Evolutionary conservation across 495 filamentous ascomycete genomes (phyloP).

Genomic region (Xylaria venustula): DNA sequence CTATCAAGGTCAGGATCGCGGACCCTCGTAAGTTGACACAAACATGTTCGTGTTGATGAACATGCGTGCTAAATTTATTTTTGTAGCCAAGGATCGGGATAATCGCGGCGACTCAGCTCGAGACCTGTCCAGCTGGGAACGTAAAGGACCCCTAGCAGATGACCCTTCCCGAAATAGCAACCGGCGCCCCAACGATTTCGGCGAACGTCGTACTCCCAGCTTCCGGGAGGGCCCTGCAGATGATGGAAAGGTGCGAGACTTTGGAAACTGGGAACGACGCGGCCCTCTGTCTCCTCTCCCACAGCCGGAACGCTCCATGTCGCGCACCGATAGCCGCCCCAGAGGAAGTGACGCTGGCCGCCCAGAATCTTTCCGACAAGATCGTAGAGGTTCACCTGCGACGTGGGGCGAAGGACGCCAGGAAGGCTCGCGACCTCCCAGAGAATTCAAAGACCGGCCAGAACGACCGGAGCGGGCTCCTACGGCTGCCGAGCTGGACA

Average conservation of each 20-base stretch:
- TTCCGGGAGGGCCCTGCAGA: conserved; percentile 46
- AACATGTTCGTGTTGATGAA: neutral
- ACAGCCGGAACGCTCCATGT: conserved; percentile 49
- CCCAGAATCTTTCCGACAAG: conserved; percentile 47
- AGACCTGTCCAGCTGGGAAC: conserved; percentile 79
- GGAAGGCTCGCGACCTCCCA: conserved; percentile 79
- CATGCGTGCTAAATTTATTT: conserved; percentile 29
- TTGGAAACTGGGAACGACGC: conserved; percentile 92
- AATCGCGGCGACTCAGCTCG: conserved; percentile 54
- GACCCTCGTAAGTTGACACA: conserved; percentile 40
- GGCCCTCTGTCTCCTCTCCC: conserved; percentile 80
- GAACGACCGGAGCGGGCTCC: conserved; percentile 70
- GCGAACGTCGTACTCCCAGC: conserved; percentile 36
- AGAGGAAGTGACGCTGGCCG: conserved; percentile 61
- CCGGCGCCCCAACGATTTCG: conserved; percentile 46
- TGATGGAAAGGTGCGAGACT: conserved; percentile 83
- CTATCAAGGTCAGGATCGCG: conserved; percentile 71
- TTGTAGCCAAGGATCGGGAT: conserved; percentile 66
- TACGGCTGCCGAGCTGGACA: conserved; percentile 83
- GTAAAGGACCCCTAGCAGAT: conserved; percentile 84
- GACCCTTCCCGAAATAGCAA: conserved; percentile 55
- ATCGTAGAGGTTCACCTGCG: conserved; percentile 68
- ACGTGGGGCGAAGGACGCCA: conserved; percentile 83
- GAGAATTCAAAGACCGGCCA: conserved; percentile 74
- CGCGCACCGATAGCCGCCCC: conserved; percentile 68